phyloP scores from a whole-genome alignment of 2,329 filamentous ascomycete genomes.

The Coniella vitis region DNA sequence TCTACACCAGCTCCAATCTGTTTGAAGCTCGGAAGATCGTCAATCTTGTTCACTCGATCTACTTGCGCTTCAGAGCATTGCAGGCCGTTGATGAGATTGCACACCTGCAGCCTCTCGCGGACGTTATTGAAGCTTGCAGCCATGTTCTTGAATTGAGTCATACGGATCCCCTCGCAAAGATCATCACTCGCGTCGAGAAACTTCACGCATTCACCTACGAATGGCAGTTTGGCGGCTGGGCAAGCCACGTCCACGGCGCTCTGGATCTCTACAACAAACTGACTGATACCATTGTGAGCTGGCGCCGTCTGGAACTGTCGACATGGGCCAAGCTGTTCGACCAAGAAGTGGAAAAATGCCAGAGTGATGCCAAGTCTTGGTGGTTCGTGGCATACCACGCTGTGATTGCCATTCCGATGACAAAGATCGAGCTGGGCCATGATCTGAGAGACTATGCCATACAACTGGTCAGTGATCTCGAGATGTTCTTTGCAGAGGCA shows the following conservation, averaged over 20 bases:
- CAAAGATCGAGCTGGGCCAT: slow-evolving; percentile 51
- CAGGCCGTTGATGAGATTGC: slow-evolving; percentile 58
- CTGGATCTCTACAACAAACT: slow-evolving; percentile 66
- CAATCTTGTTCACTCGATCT: slow-evolving; percentile 59
- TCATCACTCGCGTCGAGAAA: slow-evolving; percentile 81
- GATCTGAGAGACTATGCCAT: slow-evolving; percentile 58
- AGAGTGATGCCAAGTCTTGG: slow-evolving; percentile 78
- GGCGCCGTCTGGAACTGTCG: slow-evolving; percentile 84
- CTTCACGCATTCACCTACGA: slow-evolving; percentile 80
- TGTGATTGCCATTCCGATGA: slow-evolving; percentile 68
- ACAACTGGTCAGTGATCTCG: slow-evolving; percentile 67
- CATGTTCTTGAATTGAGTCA: slow-evolving; percentile 70
- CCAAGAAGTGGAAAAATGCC: slow-evolving; percentile 69
- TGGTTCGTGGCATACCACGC: slow-evolving; percentile 96
- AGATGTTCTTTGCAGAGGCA: slow-evolving; percentile 71
- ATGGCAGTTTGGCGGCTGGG: slow-evolving; percentile 84
- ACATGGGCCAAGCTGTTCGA: slow-evolving; percentile 90
- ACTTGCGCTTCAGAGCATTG: slow-evolving; percentile 66
- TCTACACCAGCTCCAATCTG: slow-evolving; percentile 79
- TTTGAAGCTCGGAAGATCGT: slow-evolving; percentile 69
- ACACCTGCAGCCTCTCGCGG: slow-evolving; percentile 68
- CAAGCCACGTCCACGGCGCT: slow-evolving; percentile 71
- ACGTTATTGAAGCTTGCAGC: slow-evolving; percentile 70
- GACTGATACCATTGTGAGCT: slow-evolving; percentile 74
- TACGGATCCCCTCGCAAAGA: slow-evolving; percentile 76